These are phyloP conservation scores for Ophiorrhiza pumila DNA, from an alignment of 257 asterid species.

Conservation along the genomic window DNA sequence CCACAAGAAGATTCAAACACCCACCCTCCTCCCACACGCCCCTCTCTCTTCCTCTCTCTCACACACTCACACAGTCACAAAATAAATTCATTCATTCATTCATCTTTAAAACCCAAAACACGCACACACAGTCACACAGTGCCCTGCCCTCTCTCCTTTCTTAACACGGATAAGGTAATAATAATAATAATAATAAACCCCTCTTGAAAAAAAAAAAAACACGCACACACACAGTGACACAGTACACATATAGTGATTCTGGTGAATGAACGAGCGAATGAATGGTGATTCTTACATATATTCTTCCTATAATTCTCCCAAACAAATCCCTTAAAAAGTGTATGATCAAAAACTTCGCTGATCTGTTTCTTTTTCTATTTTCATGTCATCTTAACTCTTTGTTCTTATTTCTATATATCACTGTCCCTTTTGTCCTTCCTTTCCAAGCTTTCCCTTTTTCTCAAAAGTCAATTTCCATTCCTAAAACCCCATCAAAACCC, in stretches of 20 bases:
- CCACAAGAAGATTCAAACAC: neutral
- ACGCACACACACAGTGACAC: neutral
- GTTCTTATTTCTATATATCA: neutral
- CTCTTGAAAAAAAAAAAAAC: neutral
- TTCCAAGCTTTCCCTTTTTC: neutral
- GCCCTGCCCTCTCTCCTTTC: neutral
- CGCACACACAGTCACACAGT: conserved; percentile 11
- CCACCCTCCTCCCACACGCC: neutral
- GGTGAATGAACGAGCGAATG: neutral
- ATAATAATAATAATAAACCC: too few relatives aligned
- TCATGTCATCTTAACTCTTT: neutral
- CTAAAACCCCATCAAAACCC: neutral
- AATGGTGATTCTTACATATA: neutral
- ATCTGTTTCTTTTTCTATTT: neutral
- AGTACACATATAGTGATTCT: neutral
- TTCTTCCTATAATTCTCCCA: neutral
- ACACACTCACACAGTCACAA: neutral
- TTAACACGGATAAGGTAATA: neutral
- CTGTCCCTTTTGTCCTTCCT: neutral
- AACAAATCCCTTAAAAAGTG: neutral
- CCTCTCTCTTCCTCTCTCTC: neutral
- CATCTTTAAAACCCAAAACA: neutral
- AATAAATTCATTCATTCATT: conserved; percentile 10
- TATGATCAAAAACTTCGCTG: neutral
- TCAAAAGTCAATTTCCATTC: neutral